Evolutionary conservation across 192 early-diverging fungal species (phyloP).

Genomic region (Rhizoclosmatium sp.): DNA sequence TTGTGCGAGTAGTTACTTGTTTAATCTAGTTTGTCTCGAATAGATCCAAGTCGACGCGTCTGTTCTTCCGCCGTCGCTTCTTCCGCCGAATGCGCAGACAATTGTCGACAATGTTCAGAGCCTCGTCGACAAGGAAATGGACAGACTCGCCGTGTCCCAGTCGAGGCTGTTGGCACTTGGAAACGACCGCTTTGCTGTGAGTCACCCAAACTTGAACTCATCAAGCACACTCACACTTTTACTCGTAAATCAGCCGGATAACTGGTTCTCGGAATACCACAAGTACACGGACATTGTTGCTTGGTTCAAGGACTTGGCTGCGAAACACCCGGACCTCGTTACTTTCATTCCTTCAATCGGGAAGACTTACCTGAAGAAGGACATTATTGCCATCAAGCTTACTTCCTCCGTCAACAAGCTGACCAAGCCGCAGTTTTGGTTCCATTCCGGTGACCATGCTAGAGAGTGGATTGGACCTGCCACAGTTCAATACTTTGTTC

Average conservation of each 20-base stretch:
- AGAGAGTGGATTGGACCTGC: constrained; percentile 66
- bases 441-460: constrained; percentile 59
- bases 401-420: constrained; percentile 43
- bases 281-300: constrained; percentile 52
- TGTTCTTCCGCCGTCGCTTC: background rate
- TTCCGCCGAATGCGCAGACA: background rate
- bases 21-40: background rate
- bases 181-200: background rate
- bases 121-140: constrained; percentile 27
- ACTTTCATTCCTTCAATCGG: constrained; percentile 67
- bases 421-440: constrained; percentile 50
- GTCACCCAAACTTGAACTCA: background rate
- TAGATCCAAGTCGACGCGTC: constrained; percentile 27
- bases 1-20: background rate
- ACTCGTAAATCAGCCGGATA: constrained; percentile 7
- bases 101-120: constrained; percentile 24
- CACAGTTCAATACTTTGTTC: constrained; percentile 57
- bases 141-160: constrained; percentile 5
- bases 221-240: background rate
- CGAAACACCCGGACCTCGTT: constrained; percentile 55
- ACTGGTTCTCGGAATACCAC: constrained; percentile 62
- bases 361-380: constrained; percentile 59
- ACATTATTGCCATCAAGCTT: constrained; percentile 67
- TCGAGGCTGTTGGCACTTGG: background rate
- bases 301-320: constrained; percentile 57